Evolutionary conservation across 768 basidiomycete species (phyloP), one percentile per base, ranked within the genome.

Genomic region (Termitomyces eurrhizus): DNA sequence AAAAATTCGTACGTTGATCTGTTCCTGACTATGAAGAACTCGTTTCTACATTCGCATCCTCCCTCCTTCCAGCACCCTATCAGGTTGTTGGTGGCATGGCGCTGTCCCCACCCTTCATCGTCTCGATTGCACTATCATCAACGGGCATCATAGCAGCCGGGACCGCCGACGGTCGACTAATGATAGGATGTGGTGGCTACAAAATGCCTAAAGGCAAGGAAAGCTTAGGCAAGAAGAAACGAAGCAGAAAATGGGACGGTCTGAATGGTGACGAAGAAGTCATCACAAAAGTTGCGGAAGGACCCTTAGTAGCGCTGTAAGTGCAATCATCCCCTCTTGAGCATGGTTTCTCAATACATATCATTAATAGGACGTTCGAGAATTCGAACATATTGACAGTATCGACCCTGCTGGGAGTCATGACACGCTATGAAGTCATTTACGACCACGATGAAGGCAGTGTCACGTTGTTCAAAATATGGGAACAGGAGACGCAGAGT

Each of bases 41-140:
- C 57, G 53, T 50, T 24, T 57, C n/a, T 52, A 8, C 54, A 16
- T 45, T 60, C 45, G 46, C 33, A 13, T 41, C 39, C 54, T 60
- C 21, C 21, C 21, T 21, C 21, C 21, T 21, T 21, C 62, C 64
- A 80, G 83, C 78, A 8, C 65, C 78, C 4, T 67, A 73, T 11
- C 71, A 75, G 3, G 72, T 77, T 39, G 71, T 74, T 13, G 77
- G 77, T 0, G 83, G 82, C 1, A 76, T 88, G 60, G 78, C 83
- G 0, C 73, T 92, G 29, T 85, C 90, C 1, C 90, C 90, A 1
- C 89, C 91, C 1, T 94, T 93, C 68, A 73, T 93, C 55, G 78
- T 85, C 70, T 87, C 82, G 26, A 73, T 83, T 45, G 77, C 88
- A 1, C 68, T 93, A 33, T 86, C 87, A 3, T 59, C 78, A 0